phyloP scores from a whole-genome alignment of 192 early-diverging fungal species.

The Hyaloraphidium curvatum region DNA sequence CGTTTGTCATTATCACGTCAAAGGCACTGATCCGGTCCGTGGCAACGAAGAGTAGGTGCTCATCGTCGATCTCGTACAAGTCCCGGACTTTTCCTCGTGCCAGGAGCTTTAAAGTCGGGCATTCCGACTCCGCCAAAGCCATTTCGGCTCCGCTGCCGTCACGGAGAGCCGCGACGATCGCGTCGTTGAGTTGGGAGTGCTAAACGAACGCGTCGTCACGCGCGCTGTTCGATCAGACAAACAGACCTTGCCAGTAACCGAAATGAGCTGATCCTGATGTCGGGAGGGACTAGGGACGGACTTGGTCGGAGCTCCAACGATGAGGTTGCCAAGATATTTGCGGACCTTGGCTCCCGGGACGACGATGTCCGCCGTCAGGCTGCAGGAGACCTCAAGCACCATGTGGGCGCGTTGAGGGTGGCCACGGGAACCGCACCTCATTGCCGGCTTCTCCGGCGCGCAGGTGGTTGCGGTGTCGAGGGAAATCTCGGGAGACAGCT shows the following conservation, averaged over 20 bases:
- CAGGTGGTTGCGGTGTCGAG: constrained; percentile 33
- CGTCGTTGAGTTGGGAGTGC: too few relatives aligned
- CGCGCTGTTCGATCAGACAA: too few relatives aligned
- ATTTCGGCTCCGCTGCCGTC: too few relatives aligned
- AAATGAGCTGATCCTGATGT: too few relatives aligned
- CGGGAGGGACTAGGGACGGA: too few relatives aligned
- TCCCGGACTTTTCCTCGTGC: constrained; percentile 94
- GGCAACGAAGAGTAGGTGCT: constrained; percentile 82
- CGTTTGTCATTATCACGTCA: constrained; percentile 97
- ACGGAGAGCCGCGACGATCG: too few relatives aligned
- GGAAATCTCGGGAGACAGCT: constrained; percentile 49
- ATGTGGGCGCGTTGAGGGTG: constrained; percentile 6
- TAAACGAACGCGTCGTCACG: too few relatives aligned
- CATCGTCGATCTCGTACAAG: constrained; percentile 79
- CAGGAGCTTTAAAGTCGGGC: constrained; percentile 82
- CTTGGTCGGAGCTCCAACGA: too few relatives aligned
- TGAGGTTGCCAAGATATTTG: too few relatives aligned
- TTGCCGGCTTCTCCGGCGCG: constrained; percentile 7
- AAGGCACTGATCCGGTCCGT: constrained; percentile 95
- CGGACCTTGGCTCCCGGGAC: too few relatives aligned
- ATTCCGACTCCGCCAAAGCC: constrained; percentile 50
- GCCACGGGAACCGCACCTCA: background rate
- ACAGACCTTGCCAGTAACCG: too few relatives aligned
- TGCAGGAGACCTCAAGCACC: background rate
- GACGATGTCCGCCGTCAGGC: background rate